Percentiles rank a stretch among this genome's conserved stretches.
Evolutionary conservation across 306 rosid genomes (phyloP).

Genomic region (Vachellia collinsii): DNA sequence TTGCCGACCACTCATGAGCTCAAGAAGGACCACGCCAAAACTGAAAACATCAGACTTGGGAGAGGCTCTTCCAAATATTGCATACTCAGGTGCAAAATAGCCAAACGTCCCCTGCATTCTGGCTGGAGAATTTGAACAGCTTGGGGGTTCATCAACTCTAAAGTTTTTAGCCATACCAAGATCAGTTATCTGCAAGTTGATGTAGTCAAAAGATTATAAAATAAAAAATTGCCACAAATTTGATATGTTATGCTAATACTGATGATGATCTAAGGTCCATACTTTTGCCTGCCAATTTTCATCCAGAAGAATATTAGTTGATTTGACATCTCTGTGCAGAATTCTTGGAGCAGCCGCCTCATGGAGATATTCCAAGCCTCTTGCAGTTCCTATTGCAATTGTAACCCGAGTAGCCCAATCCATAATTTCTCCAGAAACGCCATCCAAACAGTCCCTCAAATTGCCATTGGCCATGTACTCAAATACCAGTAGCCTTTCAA

Average conservation of each 20-base stretch:
- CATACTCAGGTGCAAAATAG: constrained; percentile 98
- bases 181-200: constrained; percentile 84
- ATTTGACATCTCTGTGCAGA: constrained; percentile 96
- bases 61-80: constrained; percentile 87
- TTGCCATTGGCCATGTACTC: constrained; percentile 83
- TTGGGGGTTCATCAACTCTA: constrained; percentile 77
- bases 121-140: constrained; percentile 89
- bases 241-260: not conserved
- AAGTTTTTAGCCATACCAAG: constrained; percentile 94
- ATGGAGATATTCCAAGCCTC: constrained; percentile 98
- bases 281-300: constrained; percentile 90
- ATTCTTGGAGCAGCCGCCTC: constrained; percentile 98
- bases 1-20: constrained; percentile 94
- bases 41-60: constrained; percentile 95
- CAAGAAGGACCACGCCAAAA: constrained; percentile 97
- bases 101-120: constrained; percentile 99
- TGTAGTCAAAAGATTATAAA: constrained; percentile 20
- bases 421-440: constrained; percentile 58
- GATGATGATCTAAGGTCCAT: constrained; percentile 40
- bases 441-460: constrained; percentile 89
- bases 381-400: constrained; percentile 93
- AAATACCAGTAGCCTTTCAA: constrained; percentile 85
- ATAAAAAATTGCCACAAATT: not conserved
- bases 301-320: constrained; percentile 97
- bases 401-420: constrained; percentile 84